phyloP scores from a whole-genome alignment of 2,329 filamentous ascomycete genomes.

The Botrytis fragariae region DNA sequence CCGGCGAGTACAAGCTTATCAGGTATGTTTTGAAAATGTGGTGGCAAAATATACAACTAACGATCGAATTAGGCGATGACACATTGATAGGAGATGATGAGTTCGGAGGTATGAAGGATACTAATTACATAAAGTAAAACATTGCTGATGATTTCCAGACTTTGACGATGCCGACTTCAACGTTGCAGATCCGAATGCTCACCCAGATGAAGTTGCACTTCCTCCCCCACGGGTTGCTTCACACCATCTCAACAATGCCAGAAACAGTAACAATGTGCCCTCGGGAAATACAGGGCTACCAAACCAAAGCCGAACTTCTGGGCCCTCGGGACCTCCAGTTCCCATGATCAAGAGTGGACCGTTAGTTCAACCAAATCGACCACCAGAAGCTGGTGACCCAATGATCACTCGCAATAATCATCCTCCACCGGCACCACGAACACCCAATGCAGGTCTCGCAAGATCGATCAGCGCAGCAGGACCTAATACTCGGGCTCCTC shows the following conservation, averaged over 20 bases:
- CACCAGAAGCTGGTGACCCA: conserved; percentile 25
- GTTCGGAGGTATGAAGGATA: conserved; percentile 49
- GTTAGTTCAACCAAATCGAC: conserved; percentile 34
- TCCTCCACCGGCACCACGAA: conserved; percentile 35
- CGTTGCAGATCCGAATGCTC: conserved; percentile 59
- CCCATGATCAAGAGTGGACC: conserved; percentile 24
- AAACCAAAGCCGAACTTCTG: conserved; percentile 37
- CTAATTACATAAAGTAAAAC: conserved; percentile 38
- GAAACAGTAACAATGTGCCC: conserved; percentile 22
- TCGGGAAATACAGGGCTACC: conserved; percentile 19
- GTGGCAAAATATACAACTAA: conserved; percentile 25
- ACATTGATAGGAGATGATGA: conserved; percentile 48
- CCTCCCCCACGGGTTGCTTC: conserved; percentile 37
- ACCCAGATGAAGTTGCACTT: conserved; percentile 74
- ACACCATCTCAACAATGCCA: conserved; percentile 26
- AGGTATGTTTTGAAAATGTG: background rate
- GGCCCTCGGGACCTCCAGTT: conserved; percentile 22
- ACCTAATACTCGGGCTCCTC: conserved; percentile 25
- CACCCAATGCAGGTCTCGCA: conserved; percentile 34
- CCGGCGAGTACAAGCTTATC: background rate
- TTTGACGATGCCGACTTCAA: conserved; percentile 77
- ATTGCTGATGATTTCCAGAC: conserved; percentile 48
- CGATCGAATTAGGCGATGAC: conserved; percentile 40
- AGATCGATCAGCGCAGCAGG: conserved; percentile 31
- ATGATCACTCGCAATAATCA: conserved; percentile 22